These are phyloP conservation scores for Acmispon strigosus DNA, from an alignment of 306 rosid species.

Conservation along the genomic window DNA sequence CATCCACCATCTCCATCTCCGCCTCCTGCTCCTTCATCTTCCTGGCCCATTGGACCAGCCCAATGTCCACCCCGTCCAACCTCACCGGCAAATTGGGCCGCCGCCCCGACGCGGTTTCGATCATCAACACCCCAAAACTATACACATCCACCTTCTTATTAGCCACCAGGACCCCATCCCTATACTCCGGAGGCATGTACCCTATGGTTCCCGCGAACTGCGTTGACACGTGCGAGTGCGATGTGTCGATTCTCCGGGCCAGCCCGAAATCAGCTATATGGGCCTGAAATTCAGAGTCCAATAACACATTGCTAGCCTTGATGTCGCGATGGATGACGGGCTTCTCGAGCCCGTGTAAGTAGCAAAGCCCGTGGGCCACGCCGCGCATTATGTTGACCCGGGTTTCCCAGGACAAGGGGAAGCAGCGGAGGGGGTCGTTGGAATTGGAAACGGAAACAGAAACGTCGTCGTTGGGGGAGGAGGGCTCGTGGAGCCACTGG, in stretches of 20 bases:
- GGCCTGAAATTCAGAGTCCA: constrained; percentile 61
- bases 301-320: constrained; percentile 67
- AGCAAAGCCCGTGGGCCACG: constrained; percentile 62
- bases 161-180: constrained; percentile 47
- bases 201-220: constrained; percentile 87
- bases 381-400: constrained; percentile 52
- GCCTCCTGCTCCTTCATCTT: constrained; percentile 41
- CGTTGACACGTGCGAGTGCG: constrained; percentile 67
- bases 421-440: background rate
- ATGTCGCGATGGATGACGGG: constrained; percentile 85
- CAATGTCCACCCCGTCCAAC: constrained; percentile 29
- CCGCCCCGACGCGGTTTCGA: constrained; percentile 52
- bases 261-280: constrained; percentile 93
- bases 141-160: constrained; percentile 69
- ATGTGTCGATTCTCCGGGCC: constrained; percentile 49
- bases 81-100: constrained; percentile 54
- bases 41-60: constrained; percentile 63
- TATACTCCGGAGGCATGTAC: constrained; percentile 95
- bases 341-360: constrained; percentile 52
- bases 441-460: background rate
- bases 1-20: constrained; percentile 60
- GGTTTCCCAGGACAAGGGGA: constrained; percentile 53
- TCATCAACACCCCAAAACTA: constrained; percentile 78
- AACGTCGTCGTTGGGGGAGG: constrained; percentile 7
- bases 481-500: constrained; percentile 60